Evolutionary conservation across 495 filamentous ascomycete genomes (phyloP), one percentile per base, ranked within the genome.

Genomic region (Melanomma pulvis-pyrius): DNA sequence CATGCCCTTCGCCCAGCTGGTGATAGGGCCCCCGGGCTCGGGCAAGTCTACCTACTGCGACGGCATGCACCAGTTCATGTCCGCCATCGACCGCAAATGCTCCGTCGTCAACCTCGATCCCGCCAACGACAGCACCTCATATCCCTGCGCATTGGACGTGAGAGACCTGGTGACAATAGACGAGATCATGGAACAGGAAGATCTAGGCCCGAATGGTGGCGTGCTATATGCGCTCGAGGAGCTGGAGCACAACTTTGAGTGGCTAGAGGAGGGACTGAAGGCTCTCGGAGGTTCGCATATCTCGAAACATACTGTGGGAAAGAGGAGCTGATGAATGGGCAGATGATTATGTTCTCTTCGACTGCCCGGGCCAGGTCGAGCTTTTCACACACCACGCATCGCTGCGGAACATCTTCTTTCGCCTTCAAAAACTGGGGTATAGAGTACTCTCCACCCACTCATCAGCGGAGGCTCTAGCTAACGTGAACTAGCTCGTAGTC

Each of bases 41-140:
- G 94, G 94, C 19, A 98, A 98, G 79, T 96, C 92, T 49, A 98
- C 94, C 6, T 97, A 96, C 77, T 97, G 92, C 82, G 90, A 97
- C 85, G 94, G 94, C 69, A 96, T 98, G 91, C 91, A 96, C 70
- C 94, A 98, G 79, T 98, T 97, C 82, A 88, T 97, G 81, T 86
- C 86, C 60, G 93, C 94, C 53, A 96, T 98, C 73, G 91, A 91
- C 44, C 89, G 94, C 41, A 92, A 94, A 79, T 96, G 91, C 80
- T 94, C 92, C 13, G 84, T 96, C 44, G 90, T 97, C 61, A 98
- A 98, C 77, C 88, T 98, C 65, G 94, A 98, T 79, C 94, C 94
- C 34, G 94, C 94, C 49, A 98, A 98, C 81, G 94, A 98, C 73
- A 81, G 82, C 51, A 89, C 86, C 1, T 86, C 80, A 41, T 93